Conservation (phyloP, 352 stramenopile species). For the Phytophthora rubi region DNA sequence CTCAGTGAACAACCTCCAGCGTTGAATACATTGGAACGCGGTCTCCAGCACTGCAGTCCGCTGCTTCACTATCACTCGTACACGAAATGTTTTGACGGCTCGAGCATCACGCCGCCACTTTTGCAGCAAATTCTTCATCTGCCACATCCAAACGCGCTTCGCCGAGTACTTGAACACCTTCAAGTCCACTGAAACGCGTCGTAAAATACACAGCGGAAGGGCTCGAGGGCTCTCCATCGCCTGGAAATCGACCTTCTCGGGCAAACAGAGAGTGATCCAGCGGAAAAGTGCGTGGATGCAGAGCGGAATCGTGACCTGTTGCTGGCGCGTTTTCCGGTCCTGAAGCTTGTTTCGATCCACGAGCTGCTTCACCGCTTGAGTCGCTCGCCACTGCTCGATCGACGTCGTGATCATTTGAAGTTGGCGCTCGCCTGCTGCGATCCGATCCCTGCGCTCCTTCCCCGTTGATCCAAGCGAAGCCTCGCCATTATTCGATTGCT, state of each 20-base stretch:
- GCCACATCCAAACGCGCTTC: slow-evolving; percentile 21
- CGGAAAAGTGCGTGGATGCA: slow-evolving; percentile 55
- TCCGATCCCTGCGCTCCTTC: not conserved
- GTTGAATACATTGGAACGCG: slow-evolving; percentile 52
- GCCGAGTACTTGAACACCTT: slow-evolving; percentile 33
- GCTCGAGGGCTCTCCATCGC: slow-evolving; percentile 25
- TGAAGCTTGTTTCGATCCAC: slow-evolving; percentile 33
- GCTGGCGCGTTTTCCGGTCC: slow-evolving; percentile 26
- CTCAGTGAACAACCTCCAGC: slow-evolving; percentile 44
- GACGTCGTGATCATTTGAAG: slow-evolving; percentile 41
- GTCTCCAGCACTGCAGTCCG: slow-evolving; percentile 40
- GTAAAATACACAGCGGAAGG: slow-evolving; percentile 41
- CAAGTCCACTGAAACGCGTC: slow-evolving; percentile 36
- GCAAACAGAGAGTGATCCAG: slow-evolving; percentile 51
- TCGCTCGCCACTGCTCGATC: slow-evolving; percentile 58
- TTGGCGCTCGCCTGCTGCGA: slow-evolving; percentile 15
- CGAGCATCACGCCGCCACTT: slow-evolving; percentile 19
- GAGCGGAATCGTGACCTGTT: slow-evolving; percentile 32
- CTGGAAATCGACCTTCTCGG: slow-evolving; percentile 30
- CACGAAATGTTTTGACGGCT: slow-evolving; percentile 12
- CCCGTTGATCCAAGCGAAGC: not conserved
- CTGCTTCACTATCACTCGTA: slow-evolving; percentile 29
- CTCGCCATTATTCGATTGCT: not conserved
- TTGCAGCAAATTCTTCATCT: slow-evolving; percentile 16
- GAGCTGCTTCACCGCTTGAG: slow-evolving; percentile 41